These are phyloP conservation scores for Cryptococcus sp. DNA, from an alignment of 1,284 basidiomycete species.

Conservation along the genomic window DNA sequence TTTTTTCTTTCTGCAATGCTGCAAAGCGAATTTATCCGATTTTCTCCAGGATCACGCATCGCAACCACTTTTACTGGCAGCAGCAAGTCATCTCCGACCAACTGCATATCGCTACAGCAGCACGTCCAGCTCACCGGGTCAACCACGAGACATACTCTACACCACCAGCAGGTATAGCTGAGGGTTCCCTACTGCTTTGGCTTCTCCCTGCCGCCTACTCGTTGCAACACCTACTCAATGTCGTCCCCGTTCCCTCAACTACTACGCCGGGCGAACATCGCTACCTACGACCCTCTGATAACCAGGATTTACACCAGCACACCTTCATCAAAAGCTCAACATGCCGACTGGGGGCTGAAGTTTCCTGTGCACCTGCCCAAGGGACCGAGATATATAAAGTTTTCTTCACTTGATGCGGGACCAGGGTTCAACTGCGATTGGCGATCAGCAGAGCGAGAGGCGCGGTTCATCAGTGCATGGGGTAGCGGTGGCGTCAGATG, in stretches of 20 bases:
- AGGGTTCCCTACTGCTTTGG: background rate
- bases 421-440: slow-evolving; percentile 42
- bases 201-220: background rate
- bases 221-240: slow-evolving; percentile 9
- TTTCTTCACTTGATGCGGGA: slow-evolving; percentile 42
- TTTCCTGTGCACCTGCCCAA: slow-evolving; percentile 36
- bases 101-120: too few species aligned
- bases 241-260: slow-evolving; percentile 40
- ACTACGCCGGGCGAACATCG: slow-evolving; percentile 46
- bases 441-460: slow-evolving; percentile 48
- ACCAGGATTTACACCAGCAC: slow-evolving; percentile 51
- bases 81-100: too few species aligned
- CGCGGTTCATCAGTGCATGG: slow-evolving; percentile 48
- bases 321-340: slow-evolving; percentile 30
- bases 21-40: background rate
- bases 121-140: too few species aligned
- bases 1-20: too few species aligned
- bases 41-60: background rate
- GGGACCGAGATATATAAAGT: slow-evolving; percentile 43
- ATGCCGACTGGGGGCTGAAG: slow-evolving; percentile 52
- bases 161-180: too few species aligned
- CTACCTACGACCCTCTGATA: slow-evolving; percentile 49
- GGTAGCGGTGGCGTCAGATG: slow-evolving; percentile 43
- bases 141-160: too few species aligned
- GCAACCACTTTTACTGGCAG: too few species aligned